A percentile compares a stretch with the other conserved stretches of the same genome.
These are phyloP conservation scores for Letharia lupina DNA, from an alignment of 495 filamentous ascomycete species.

Conservation along the genomic window DNA sequence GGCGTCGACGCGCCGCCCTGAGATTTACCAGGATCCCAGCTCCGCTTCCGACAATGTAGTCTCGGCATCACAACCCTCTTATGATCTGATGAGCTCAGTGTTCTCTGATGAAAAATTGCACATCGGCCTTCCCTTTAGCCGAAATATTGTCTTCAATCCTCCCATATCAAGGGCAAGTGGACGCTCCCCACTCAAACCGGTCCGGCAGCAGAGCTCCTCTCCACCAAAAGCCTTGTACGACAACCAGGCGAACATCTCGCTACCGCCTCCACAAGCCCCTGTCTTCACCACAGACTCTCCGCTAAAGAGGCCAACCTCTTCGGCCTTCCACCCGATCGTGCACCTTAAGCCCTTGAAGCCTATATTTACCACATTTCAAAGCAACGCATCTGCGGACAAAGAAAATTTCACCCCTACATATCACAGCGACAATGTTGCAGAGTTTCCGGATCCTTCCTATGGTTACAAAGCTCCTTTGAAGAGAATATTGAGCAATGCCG, in stretches of 20 bases:
- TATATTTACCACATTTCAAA: slow-evolving; percentile 55
- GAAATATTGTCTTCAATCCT: slow-evolving; percentile 48
- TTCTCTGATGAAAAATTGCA: slow-evolving; percentile 37
- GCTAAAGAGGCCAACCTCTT: slow-evolving; percentile 63
- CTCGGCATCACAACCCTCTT: slow-evolving; percentile 43
- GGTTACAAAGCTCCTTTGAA: slow-evolving; percentile 55
- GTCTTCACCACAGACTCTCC: slow-evolving; percentile 76
- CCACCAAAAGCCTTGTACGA: slow-evolving; percentile 33
- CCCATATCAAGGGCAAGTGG: slow-evolving; percentile 41
- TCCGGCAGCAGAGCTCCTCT: slow-evolving; percentile 39
- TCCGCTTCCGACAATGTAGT: slow-evolving; percentile 39
- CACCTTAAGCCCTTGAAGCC: slow-evolving; percentile 50
- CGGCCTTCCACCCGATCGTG: slow-evolving; percentile 45
- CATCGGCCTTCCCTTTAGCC: slow-evolving; percentile 23
- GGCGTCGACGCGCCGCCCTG: slow-evolving; percentile 59
- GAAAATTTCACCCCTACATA: slow-evolving; percentile 52
- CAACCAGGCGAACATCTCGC: slow-evolving; percentile 48
- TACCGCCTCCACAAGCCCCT: slow-evolving; percentile 59
- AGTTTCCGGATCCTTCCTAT: slow-evolving; percentile 48
- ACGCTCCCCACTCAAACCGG: slow-evolving; percentile 51
- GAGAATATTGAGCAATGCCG: slow-evolving; percentile 61
- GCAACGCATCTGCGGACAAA: slow-evolving; percentile 45
- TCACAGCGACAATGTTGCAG: slow-evolving; percentile 43
- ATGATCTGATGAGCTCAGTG: slow-evolving; percentile 26
- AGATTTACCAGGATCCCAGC: slow-evolving; percentile 56